Evolutionary conservation across 140 eudicot genomes (phyloP).

Genomic region (Anethum foeniculum): DNA sequence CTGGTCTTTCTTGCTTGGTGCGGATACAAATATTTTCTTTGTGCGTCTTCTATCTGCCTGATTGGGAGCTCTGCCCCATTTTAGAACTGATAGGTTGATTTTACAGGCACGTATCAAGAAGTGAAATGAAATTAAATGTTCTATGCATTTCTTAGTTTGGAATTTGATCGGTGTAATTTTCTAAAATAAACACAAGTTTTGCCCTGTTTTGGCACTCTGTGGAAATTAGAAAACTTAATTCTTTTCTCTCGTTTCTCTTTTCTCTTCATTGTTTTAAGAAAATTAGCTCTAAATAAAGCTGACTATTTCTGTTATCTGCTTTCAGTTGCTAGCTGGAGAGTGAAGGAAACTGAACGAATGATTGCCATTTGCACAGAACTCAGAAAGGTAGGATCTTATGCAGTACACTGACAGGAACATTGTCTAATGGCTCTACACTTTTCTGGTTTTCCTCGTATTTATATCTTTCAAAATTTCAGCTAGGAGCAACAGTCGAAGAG

Average conservation of each 20-base stretch:
- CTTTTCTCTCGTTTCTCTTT: neutral
- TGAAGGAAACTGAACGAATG: constrained; percentile 98
- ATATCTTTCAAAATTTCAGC: constrained; percentile 30
- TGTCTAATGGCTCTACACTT: neutral
- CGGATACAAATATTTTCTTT: neutral
- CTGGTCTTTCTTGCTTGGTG: neutral
- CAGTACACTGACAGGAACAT: neutral
- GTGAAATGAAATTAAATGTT: neutral
- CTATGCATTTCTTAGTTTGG: neutral
- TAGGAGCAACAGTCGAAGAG: constrained; percentile 96
- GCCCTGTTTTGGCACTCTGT: neutral
- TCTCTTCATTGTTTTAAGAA: neutral
- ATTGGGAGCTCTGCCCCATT: neutral
- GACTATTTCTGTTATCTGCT: constrained; percentile 9
- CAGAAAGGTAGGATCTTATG: constrained; percentile 46
- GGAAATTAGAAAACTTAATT: neutral
- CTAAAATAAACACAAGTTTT: neutral
- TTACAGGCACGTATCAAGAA: neutral
- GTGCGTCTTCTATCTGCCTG: neutral
- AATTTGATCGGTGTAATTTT: neutral
- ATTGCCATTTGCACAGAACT: constrained; percentile 98
- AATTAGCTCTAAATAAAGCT: neutral
- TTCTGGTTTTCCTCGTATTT: neutral
- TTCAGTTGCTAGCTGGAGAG: constrained; percentile 99
- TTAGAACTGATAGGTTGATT: neutral